Percentiles rank a stretch among this genome's conserved stretches.
Evolutionary conservation across 2,329 filamentous ascomycete species (phyloP).

Genomic region (Diaporthe vaccinii): DNA sequence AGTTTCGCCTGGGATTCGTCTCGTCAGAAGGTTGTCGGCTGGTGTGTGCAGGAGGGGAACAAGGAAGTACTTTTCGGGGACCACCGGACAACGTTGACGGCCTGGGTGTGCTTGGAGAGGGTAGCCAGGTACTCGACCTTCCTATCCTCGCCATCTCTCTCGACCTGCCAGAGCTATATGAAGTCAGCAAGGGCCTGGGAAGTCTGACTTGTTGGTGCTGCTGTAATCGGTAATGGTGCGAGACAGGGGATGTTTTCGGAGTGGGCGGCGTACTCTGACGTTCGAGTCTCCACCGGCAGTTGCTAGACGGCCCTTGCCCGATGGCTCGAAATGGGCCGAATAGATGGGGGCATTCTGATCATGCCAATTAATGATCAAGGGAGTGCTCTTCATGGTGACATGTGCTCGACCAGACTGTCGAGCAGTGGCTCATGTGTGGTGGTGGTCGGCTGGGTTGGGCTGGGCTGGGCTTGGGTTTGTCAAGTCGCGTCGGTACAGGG

Average conservation of each 20-base stretch:
- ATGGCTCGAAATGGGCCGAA: constrained; percentile 94
- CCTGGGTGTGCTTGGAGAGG: constrained; percentile 92
- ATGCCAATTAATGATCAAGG: constrained; percentile 98
- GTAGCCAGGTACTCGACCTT: constrained; percentile 94
- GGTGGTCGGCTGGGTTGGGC: background rate
- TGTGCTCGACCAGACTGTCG: constrained; percentile 40
- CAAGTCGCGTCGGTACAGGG: constrained; percentile 36
- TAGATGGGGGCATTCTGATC: constrained; percentile 97
- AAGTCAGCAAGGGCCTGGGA: constrained; percentile 10
- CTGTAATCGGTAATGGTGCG: background rate
- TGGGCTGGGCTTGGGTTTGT: constrained; percentile 1
- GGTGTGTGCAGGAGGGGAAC: constrained; percentile 14
- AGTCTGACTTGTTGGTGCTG: background rate
- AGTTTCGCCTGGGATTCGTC: constrained; percentile 77
- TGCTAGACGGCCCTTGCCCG: constrained; percentile 90
- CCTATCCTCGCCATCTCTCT: constrained; percentile 85
- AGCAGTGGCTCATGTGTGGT: constrained; percentile 20
- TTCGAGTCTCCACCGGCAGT: constrained; percentile 98
- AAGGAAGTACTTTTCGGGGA: constrained; percentile 82
- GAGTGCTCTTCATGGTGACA: constrained; percentile 90
- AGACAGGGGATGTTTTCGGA: background rate
- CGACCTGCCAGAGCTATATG: constrained; percentile 89
- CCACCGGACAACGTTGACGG: constrained; percentile 98
- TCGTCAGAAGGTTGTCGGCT: constrained; percentile 27
- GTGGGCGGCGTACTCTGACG: constrained; percentile 78